Conservation (phyloP, 139 green algal genomes). For the Trebouxia sp. region DNA sequence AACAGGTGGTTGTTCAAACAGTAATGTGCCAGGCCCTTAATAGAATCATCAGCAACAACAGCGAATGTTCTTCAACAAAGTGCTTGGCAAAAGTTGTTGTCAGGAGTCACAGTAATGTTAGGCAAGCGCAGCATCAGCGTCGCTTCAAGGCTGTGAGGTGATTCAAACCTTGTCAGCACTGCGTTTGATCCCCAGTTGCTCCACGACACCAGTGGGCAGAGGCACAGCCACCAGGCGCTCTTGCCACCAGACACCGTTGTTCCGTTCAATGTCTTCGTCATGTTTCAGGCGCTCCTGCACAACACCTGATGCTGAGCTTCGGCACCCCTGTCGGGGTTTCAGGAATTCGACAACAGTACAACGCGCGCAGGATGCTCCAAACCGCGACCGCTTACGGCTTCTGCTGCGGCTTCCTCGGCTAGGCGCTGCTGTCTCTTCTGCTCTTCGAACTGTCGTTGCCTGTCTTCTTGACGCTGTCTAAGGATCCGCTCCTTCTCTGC, state of each 20-base stretch:
- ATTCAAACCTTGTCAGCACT: conserved; percentile 71
- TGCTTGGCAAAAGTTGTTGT: too few species aligned
- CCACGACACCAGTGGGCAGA: conserved; percentile 31
- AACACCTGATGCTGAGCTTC: neutral
- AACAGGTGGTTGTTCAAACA: too few species aligned
- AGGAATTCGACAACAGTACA: neutral
- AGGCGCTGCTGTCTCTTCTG: conserved; percentile 35
- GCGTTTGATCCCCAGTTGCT: conserved; percentile 60
- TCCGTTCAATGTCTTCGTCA: conserved; percentile 50
- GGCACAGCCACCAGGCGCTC: conserved; percentile 55
- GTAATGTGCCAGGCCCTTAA: too few species aligned
- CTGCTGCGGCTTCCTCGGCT: conserved; percentile 39
- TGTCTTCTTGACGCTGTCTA: conserved; percentile 26
- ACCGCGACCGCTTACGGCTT: conserved; percentile 38
- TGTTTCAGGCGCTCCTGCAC: conserved; percentile 29
- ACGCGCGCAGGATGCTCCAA: neutral
- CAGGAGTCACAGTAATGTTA: too few species aligned
- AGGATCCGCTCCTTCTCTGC: conserved; percentile 53
- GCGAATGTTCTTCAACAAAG: too few species aligned
- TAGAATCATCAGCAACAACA: too few species aligned
- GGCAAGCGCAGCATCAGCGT: too few species aligned
- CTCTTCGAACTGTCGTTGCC: conserved; percentile 50
- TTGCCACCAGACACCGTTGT: conserved; percentile 59
- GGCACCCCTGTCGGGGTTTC: neutral
- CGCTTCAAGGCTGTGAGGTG: too few species aligned